Base-by-base conservation (phyloP, 83 land plant species). In the Picea abies region DNA sequence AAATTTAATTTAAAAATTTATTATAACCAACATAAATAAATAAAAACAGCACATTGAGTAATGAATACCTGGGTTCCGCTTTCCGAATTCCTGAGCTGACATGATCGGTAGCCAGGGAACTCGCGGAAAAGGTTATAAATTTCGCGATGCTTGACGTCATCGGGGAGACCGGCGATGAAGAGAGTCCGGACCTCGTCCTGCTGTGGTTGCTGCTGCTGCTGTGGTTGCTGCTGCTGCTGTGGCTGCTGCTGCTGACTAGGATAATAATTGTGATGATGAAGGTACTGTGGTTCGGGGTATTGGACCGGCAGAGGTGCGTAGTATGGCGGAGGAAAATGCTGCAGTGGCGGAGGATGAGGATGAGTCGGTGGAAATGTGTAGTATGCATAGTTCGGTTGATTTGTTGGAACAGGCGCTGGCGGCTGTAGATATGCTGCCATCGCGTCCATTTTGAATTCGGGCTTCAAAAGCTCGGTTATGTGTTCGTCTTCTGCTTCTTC, bases 121-220 rank as follows among this genome's bases (percentile, higher is more conserved):
- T 90, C 92, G 5, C 87, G 88, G 81, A 92, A 92, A 22, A 92
- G 89, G 67, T 90, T 92, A 82, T 90, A 92, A 82, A 92, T 83
- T 82, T 92, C 94, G 0, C 94, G 87, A 37, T 84, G 76, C 81
- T 90, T 86, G 61, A 88, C 89, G 52, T 92, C 94, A 1, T 85
- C 90, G 1, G 94, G 94, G 29, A 92, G 89, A 2, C 94, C 94
- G 5, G 92, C 94, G 25, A 92, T 69, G 86, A 92, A 92, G 39
- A 92, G 89, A 61, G 94, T 92, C 39, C 92, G 87, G 52, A 92
- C 86, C 85, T 86, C 86, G 26, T 90, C 85, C 71, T 20, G 83
- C 25, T n/a, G 10, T 17, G 60, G 72, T 47, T 63, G 85, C 11
- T 3, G 49, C 79, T 14, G 15, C 23, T 11, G 12, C 19, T 9